Evolutionary conservation across 2,329 filamentous ascomycete species (phyloP).

Genomic region (Apiospora saccharicola): DNA sequence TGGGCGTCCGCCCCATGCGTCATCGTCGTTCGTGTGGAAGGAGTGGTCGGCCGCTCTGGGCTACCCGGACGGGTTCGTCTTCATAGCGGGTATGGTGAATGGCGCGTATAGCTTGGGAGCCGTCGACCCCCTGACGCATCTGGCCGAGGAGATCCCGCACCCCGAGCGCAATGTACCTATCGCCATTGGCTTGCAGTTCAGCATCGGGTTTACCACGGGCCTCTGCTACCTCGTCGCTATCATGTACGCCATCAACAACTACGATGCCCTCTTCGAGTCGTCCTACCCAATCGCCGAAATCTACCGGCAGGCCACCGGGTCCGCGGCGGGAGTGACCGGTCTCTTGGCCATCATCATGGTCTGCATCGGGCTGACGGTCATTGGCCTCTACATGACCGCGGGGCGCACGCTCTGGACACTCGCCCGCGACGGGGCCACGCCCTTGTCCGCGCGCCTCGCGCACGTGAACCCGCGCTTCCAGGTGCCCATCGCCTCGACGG

Average conservation of each 20-base stretch:
- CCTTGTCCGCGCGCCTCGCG: slow-evolving; percentile 36
- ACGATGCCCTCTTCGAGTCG: slow-evolving; percentile 56
- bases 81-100: slow-evolving; percentile 52
- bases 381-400: slow-evolving; percentile 48
- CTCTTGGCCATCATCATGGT: slow-evolving; percentile 22
- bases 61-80: slow-evolving; percentile 53
- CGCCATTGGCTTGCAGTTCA: slow-evolving; percentile 58
- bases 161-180: slow-evolving; percentile 61
- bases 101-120: slow-evolving; percentile 73
- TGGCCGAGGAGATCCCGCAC: slow-evolving; percentile 69
- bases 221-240: slow-evolving; percentile 60
- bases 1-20: slow-evolving; percentile 40
- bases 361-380: slow-evolving; percentile 53
- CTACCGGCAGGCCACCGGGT: slow-evolving; percentile 66
- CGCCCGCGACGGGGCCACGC: slow-evolving; percentile 49
- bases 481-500: slow-evolving; percentile 56
- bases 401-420: slow-evolving; percentile 51
- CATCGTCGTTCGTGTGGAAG: slow-evolving; percentile 48
- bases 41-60: slow-evolving; percentile 50
- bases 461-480: slow-evolving; percentile 40
- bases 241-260: slow-evolving; percentile 62
- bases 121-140: slow-evolving; percentile 69
- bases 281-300: slow-evolving; percentile 72
- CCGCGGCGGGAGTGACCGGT: slow-evolving; percentile 51
- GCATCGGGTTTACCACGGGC: slow-evolving; percentile 58